Conservation (phyloP, 495 filamentous ascomycete genomes). For the Emericellopsis terricola region DNA sequence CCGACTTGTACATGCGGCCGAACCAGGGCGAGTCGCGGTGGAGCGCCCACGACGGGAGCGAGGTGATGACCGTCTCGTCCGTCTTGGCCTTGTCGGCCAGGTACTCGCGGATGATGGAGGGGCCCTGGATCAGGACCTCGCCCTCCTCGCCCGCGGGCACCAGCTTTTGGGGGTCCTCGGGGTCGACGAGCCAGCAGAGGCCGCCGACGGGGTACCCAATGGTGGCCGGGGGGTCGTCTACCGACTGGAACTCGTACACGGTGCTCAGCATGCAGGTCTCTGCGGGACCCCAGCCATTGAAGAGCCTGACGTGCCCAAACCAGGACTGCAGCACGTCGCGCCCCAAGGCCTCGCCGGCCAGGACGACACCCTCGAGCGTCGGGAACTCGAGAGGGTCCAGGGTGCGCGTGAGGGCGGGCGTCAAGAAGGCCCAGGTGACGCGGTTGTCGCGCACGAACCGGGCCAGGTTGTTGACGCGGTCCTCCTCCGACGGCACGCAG, state of each 20-base stretch:
- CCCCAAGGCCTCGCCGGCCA: background rate
- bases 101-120: constrained; percentile 31
- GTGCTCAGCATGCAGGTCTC: background rate
- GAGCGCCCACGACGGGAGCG: constrained; percentile 22
- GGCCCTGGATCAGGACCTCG: constrained; percentile 43
- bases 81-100: constrained; percentile 26
- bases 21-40: background rate
- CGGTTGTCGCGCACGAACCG: background rate
- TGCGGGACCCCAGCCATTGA: background rate
- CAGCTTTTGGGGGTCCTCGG: constrained; percentile 28
- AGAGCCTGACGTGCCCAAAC: background rate
- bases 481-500: constrained; percentile 25
- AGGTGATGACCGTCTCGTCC: constrained; percentile 24
- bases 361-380: background rate
- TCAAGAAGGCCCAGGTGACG: background rate
- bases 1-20: constrained; percentile 37
- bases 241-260: constrained; percentile 8
- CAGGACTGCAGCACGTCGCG: background rate
- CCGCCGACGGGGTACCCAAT: constrained; percentile 28
- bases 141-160: constrained; percentile 39
- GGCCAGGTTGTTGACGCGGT: background rate
- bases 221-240: constrained; percentile 3
- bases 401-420: background rate
- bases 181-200: constrained; percentile 38
- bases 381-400: background rate